These are phyloP conservation scores for Colletotrichum karsti DNA, from an alignment of 2,329 filamentous ascomycete species.

Conservation along the genomic window DNA sequence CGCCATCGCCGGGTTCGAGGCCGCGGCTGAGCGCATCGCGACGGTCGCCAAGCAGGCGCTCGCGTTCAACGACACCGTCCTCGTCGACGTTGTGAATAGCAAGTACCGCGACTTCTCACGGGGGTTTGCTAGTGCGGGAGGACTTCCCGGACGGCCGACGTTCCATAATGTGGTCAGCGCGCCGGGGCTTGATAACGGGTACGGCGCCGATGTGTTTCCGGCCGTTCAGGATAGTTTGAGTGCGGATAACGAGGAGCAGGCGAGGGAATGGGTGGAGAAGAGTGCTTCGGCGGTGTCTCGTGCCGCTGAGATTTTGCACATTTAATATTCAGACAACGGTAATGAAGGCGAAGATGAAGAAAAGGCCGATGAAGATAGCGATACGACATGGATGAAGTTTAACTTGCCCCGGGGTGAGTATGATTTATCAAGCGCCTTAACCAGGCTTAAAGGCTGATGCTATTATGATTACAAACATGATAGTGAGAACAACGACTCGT, in stretches of 20 bases:
- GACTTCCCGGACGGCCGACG: conserved; percentile 12
- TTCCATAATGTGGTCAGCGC: conserved; percentile 23
- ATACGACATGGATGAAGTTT: too few relatives aligned
- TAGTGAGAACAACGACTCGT: neutral
- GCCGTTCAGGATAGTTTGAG: conserved; percentile 21
- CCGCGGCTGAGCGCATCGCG: conserved; percentile 7
- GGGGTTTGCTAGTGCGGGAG: conserved; percentile 18
- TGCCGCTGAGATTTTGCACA: neutral
- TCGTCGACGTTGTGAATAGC: conserved; percentile 6
- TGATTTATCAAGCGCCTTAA: too few relatives aligned
- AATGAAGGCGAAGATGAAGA: too few relatives aligned
- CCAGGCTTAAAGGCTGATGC: too few relatives aligned
- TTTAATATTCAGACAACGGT: neutral
- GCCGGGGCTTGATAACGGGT: conserved; percentile 11
- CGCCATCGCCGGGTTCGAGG: conserved; percentile 10
- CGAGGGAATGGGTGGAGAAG: conserved; percentile 4
- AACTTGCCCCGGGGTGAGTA: too few relatives aligned
- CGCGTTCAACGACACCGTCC: conserved; percentile 10
- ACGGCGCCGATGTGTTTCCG: conserved; percentile 16
- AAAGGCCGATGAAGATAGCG: too few relatives aligned
- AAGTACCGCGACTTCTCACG: conserved; percentile 24
- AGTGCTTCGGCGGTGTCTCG: conserved; percentile 16
- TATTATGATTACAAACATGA: neutral
- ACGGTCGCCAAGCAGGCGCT: conserved; percentile 10
- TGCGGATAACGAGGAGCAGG: neutral